Conservation (phyloP, 2,329 filamentous ascomycete species). For the Phialophora macrospora region DNA sequence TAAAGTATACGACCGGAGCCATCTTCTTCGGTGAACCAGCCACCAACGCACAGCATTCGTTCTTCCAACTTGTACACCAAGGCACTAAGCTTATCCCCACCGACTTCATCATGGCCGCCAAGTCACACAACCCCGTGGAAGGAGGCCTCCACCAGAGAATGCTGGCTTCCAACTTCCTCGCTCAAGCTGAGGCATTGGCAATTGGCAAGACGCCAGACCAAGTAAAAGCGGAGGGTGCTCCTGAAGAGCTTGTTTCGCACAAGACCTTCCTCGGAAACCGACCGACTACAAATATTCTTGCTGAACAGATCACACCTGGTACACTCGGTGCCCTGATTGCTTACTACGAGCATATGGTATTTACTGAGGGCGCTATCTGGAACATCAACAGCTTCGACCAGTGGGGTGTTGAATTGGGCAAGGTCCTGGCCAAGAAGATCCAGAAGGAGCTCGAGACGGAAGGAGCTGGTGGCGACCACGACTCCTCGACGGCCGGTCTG, state of each 20-base stretch:
- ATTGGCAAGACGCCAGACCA: slow-evolving; percentile 55
- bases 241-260: slow-evolving; percentile 76
- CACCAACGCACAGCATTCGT: slow-evolving; percentile 99
- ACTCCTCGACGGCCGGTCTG: slow-evolving; percentile 84
- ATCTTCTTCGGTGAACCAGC: slow-evolving; percentile 98
- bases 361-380: slow-evolving; percentile 97
- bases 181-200: slow-evolving; percentile 60
- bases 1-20: slow-evolving; percentile 96
- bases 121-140: slow-evolving; percentile 95
- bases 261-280: slow-evolving; percentile 99
- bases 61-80: slow-evolving; percentile 99
- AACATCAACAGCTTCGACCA: slow-evolving; percentile 99
- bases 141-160: slow-evolving; percentile 87
- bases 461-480: slow-evolving; percentile 74
- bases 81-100: slow-evolving; percentile 98
- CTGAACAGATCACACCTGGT: slow-evolving; percentile 89
- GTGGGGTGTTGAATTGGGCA: slow-evolving; percentile 98
- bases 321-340: slow-evolving; percentile 94
- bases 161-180: slow-evolving; percentile 58
- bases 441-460: slow-evolving; percentile 79
- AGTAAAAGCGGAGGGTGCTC: slow-evolving; percentile 55
- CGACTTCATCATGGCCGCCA: slow-evolving; percentile 94
- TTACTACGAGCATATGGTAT: slow-evolving; percentile 98
- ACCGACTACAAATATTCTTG: slow-evolving; percentile 92
- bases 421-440: slow-evolving; percentile 92